These are phyloP conservation scores for Monosiga brevicollis DNA, from an alignment of 78 protist genomes.

Conservation along the genomic window DNA sequence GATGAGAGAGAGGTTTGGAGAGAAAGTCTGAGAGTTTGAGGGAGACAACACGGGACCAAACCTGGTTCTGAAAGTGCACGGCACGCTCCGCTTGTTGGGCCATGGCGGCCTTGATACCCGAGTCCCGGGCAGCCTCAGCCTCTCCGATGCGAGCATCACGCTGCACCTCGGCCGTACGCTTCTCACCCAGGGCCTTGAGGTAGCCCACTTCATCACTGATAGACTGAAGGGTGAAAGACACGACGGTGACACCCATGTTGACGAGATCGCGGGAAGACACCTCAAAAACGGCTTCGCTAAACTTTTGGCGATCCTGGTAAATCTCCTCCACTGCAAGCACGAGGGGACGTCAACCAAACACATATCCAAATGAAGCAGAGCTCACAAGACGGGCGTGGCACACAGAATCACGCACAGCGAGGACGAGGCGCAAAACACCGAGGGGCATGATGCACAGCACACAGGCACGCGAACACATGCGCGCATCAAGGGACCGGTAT, in stretches of 20 bases:
- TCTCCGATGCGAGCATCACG: constrained; percentile 26
- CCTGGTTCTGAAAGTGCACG: neutral
- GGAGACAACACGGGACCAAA: too few relatives aligned
- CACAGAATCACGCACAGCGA: too few relatives aligned
- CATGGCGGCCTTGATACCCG: neutral
- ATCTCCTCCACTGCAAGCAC: constrained; percentile 25
- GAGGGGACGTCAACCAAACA: too few relatives aligned
- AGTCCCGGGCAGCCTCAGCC: constrained; percentile 23
- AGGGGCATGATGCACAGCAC: too few relatives aligned
- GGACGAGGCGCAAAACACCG: too few relatives aligned
- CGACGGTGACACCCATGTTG: constrained; percentile 27
- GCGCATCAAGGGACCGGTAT: neutral
- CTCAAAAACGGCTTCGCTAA: constrained; percentile 16
- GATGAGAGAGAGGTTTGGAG: too few relatives aligned
- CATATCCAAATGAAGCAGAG: too few relatives aligned
- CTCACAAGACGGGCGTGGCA: too few relatives aligned
- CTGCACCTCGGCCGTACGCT: constrained; percentile 31
- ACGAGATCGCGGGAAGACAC: constrained; percentile 17
- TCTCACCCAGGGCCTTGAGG: constrained; percentile 14
- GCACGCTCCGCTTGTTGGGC: neutral
- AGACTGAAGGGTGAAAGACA: constrained; percentile 31
- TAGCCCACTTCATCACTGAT: constrained; percentile 9
- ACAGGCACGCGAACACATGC: neutral
- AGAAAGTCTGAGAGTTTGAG: neutral
- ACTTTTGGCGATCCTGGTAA: constrained; percentile 26